Base-by-base conservation (phyloP, 306 rosid genomes). In the Vigna radiata region DNA sequence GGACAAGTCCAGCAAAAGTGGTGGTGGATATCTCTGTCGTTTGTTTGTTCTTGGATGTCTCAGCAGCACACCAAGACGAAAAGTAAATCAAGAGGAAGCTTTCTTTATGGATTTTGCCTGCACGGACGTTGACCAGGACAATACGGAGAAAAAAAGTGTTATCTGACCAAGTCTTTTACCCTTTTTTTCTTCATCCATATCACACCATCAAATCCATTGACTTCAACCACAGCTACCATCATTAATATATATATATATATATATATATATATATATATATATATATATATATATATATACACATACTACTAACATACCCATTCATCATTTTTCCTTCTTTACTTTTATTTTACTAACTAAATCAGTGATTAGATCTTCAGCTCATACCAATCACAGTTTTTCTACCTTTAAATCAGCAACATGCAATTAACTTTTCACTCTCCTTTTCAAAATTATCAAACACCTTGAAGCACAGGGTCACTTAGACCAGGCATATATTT, bases 71-170 rank as follows among this genome's bases (percentile, higher is more conserved):
- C 37, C 53, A 60, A 60, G 46, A 17, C 39, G 46, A 79, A 79
- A 71, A 52, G 68, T 79, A 53, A 53, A 65, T 19, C 11, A 13
- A 59, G 37, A 47, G 11, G 68, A 29, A 60, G 2, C n/a, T 31
- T 14, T 17, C 76, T 31, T 33, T 33, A 33, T 72, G 36, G 12
- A 50, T 19, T 52, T 77, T 77, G 56, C 70, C 54, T 53, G 68
- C 82, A 77, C 68, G 69, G 27, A 64, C 39, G 73, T 46, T 54
- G 85, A 82, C 82, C 64, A 7, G 37, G 75, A 70, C 68, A 31
- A 62, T 18, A 56, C 58, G 48, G 11, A 71, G n/a, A 12, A 62
- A 67, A 67, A 46, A 41, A 10, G 14, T 10, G 33, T 7, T 15
- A 31, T n/a, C 9, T 70, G 75, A 70, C 75, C 7, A 10, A 70